Evolutionary conservation across 1,284 basidiomycete genomes (phyloP).

Genomic region (Ganoderma sinense): DNA sequence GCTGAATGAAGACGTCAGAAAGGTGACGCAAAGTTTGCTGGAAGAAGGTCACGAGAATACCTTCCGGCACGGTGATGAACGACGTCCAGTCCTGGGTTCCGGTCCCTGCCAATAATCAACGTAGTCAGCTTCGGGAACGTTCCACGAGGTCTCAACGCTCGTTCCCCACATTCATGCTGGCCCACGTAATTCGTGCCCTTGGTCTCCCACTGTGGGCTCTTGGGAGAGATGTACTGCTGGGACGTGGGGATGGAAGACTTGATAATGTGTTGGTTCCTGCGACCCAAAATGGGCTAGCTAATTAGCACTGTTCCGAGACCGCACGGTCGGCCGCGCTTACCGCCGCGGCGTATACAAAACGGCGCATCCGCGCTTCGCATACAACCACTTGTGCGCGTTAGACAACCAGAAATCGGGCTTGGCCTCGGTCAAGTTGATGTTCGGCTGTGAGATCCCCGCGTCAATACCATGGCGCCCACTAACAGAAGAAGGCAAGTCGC

Average conservation of each 20-base stretch:
- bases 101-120: conserved; percentile 59
- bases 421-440: conserved; percentile 64
- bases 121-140: not conserved
- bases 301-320: not conserved
- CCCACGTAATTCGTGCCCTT: conserved; percentile 55
- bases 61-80: conserved; percentile 60
- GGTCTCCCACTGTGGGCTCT: conserved; percentile 31
- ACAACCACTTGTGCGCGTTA: conserved; percentile 90
- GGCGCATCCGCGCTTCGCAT: conserved; percentile 74
- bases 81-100: conserved; percentile 70
- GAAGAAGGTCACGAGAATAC: conserved; percentile 40
- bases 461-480: not conserved
- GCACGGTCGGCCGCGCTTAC: too few species aligned
- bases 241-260: conserved; percentile 81
- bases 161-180: conserved; percentile 65
- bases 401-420: conserved; percentile 86
- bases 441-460: conserved; percentile 30
- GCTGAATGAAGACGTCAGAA: conserved; percentile 48
- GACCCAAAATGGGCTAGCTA: not conserved
- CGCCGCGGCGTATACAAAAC: conserved; percentile 81
- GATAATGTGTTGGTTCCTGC: conserved; percentile 82
- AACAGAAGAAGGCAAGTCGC: not conserved
- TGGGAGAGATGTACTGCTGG: conserved; percentile 57
- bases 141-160: not conserved
- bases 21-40: conserved; percentile 7